A percentile compares a stretch with the other conserved stretches of the same genome.
Conservation (phyloP, 352 stramenopile genomes). For the Stramenopiles sp. region DNA sequence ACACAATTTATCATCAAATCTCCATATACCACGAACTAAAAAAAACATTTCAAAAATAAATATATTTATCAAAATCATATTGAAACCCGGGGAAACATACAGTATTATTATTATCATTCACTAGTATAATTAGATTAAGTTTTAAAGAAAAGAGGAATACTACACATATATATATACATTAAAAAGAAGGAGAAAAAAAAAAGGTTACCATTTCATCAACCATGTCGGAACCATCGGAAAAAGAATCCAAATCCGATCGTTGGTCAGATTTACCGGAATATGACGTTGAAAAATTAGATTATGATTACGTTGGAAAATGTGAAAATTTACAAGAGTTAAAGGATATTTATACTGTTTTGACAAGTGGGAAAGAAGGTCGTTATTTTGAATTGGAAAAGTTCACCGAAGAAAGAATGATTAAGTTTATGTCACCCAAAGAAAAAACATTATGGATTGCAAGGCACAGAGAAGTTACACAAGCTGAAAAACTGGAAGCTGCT, state of each 20-base stretch:
- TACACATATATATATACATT: no score
- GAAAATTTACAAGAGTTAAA: conserved; percentile 52
- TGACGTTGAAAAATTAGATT: conserved; percentile 69
- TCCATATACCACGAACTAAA: no score
- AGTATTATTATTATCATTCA: no score
- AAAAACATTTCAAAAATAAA: no score
- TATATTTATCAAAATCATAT: no score
- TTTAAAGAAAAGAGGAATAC: no score
- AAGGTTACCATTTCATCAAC: no score
- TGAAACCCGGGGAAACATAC: no score
- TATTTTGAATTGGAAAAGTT: conserved; percentile 58
- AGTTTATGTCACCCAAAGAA: conserved; percentile 47
- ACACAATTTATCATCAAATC: no score
- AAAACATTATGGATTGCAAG: conserved; percentile 43
- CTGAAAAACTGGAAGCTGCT: conserved; percentile 36
- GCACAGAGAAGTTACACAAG: conserved; percentile 27
- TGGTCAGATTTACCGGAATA: conserved; percentile 20
- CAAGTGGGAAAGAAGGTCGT: conserved; percentile 58
- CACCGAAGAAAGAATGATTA: conserved; percentile 49
- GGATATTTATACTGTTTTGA: conserved; percentile 50
- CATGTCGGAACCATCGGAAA: neutral
- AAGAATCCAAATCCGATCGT: neutral
- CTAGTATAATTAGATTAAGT: no score
- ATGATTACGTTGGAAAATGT: conserved; percentile 59
- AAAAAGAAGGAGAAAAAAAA: no score